phyloP scores from a whole-genome alignment of 108 stramenopile species.

The Skeletonema grethae region DNA sequence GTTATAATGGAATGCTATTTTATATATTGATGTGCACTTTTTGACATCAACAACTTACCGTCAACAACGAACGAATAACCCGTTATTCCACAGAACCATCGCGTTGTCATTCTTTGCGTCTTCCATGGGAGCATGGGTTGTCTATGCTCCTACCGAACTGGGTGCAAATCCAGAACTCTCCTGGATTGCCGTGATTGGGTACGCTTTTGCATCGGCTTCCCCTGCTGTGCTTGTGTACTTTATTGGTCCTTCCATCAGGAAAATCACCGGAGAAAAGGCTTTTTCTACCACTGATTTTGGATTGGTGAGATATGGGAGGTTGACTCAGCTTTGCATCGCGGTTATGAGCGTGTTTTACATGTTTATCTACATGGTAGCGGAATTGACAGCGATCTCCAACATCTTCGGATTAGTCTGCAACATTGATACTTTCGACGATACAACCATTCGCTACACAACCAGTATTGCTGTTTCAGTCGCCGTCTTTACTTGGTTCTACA shows the following conservation, averaged over 20 bases:
- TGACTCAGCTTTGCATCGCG: conserved; percentile 71
- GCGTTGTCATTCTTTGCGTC: conserved; percentile 74
- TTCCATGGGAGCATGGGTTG: conserved; percentile 83
- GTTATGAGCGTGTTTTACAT: conserved; percentile 73
- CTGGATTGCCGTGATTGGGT: conserved; percentile 78
- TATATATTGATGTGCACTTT: background rate
- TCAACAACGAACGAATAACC: background rate
- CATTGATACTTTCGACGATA: conserved; percentile 28
- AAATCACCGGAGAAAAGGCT: conserved; percentile 49
- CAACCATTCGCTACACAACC: conserved; percentile 45
- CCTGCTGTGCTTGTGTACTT: conserved; percentile 59
- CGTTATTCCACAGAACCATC: conserved; percentile 34
- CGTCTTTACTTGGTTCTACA: conserved; percentile 70
- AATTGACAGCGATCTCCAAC: conserved; percentile 73
- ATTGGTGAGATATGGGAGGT: conserved; percentile 67
- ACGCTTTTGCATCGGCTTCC: conserved; percentile 61
- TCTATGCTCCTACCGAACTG: conserved; percentile 80
- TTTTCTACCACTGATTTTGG: conserved; percentile 77
- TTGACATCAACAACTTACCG: background rate
- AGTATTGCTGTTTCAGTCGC: conserved; percentile 60
- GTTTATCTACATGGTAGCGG: conserved; percentile 81
- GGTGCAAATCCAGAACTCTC: conserved; percentile 61
- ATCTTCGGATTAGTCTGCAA: conserved; percentile 57
- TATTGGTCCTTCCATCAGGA: conserved; percentile 58
- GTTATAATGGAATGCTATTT: background rate